phyloP scores from a whole-genome alignment of 306 rosid species.

The Rosa rugosa region DNA sequence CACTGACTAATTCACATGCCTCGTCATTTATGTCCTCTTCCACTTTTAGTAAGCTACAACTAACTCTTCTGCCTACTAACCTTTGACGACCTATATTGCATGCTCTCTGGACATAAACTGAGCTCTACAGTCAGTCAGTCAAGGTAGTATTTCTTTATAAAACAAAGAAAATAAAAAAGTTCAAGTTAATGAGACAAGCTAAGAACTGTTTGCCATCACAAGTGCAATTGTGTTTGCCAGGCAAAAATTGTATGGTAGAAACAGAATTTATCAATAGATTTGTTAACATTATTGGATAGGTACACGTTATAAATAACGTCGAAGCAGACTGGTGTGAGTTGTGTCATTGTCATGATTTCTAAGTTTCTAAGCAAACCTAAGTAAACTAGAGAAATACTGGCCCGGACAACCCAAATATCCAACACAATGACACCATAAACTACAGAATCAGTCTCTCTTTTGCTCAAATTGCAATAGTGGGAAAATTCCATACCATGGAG shows the following conservation, averaged over 20 bases:
- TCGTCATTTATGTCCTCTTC: constrained; percentile 54
- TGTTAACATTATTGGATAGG: not conserved
- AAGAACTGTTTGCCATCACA: not conserved
- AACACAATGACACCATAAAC: not conserved
- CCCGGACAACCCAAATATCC: not conserved
- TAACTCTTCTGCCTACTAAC: constrained; percentile 34
- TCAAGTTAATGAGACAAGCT: not conserved
- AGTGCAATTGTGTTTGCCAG: not conserved
- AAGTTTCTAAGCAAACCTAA: not conserved
- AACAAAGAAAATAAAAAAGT: not conserved
- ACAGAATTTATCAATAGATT: not conserved
- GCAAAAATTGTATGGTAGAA: not conserved
- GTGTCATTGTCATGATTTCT: not conserved
- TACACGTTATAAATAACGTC: not conserved
- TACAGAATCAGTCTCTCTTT: not conserved
- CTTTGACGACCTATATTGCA: constrained; percentile 37
- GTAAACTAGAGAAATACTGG: not conserved
- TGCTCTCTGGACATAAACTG: constrained; percentile 57
- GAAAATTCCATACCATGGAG: not conserved
- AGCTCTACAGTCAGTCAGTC: constrained; percentile 34
- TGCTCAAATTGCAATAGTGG: not conserved
- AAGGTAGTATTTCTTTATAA: constrained; percentile 21
- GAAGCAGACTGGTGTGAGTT: not conserved
- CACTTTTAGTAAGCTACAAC: constrained; percentile 43
- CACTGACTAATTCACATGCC: constrained; percentile 70